phyloP scores from a whole-genome alignment of 225 moss, liverwort and hornwort species.

The Bryoerythrophyllum caledonicum region DNA sequence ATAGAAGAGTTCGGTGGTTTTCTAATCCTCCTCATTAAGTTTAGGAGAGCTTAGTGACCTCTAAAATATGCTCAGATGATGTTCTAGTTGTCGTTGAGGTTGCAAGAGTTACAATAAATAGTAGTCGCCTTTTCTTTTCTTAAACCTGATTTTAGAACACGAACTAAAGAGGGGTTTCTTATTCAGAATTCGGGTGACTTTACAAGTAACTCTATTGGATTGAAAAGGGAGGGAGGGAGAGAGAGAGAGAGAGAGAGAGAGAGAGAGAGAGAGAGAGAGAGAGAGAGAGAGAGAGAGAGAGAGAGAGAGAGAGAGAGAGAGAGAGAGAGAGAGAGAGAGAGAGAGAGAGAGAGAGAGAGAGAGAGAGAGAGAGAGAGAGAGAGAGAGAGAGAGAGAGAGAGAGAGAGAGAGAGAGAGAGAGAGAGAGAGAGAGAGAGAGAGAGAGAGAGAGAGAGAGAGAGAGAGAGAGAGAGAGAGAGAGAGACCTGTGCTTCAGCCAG shows the following conservation, averaged over 20 bases:
- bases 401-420: not conserved
- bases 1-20: no score
- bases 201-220: not conserved
- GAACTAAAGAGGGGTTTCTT: no score
- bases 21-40: no score
- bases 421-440: not conserved
- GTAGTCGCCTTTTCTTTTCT: no score
- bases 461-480: not conserved
- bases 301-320: constrained; percentile 28
- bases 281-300: constrained; percentile 20
- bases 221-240: not conserved
- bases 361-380: not conserved
- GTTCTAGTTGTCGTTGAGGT: no score
- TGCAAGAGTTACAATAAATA: no score
- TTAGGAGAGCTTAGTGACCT: no score
- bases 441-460: not conserved
- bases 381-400: not conserved
- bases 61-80: no score
- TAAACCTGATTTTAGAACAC: no score
- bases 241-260: constrained; percentile 19
- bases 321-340: constrained; percentile 12
- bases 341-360: not conserved
- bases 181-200: no score
- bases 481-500: constrained; percentile 85
- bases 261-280: constrained; percentile 30